Evolutionary conservation across 2,329 filamentous ascomycete species (phyloP), one percentile per base, ranked within the genome.

Genomic region (Paecilomyces sp.): DNA sequence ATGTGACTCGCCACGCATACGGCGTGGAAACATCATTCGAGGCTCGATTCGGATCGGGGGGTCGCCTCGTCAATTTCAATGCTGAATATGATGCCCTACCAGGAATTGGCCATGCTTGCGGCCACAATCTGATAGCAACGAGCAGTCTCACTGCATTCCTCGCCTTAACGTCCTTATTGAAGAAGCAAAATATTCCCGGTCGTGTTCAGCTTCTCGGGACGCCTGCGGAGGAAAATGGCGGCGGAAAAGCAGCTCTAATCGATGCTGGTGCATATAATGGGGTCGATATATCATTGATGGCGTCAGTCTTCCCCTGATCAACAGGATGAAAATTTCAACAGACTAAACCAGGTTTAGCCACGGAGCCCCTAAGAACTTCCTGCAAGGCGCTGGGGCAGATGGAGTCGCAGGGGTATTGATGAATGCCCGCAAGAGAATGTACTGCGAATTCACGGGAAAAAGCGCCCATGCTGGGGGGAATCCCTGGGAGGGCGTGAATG

Each of bases 401-500:
- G 22, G 22, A 22, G 22, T 22, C 22, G 22, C 22, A 22, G 22
- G 34, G 34, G 12, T 36, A 13, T 5, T 13, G 11, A 36, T 15
- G 12, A 15, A 36, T 36, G 34, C 34, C 12, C 12, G 34, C 34
- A 11, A 36, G 25, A 60, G 63, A 31, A 36, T 69, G 24, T 57
- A 56, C 22, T 67, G 74, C 12, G 70, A 70, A 61, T 78, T 79
- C 61, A 64, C 63, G 6, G 83, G 83, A 1, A 76, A 76, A 50
- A 77, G 79, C 56, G 80, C 82, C 0, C 82, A 84, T 64, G 81
- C 81, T 0, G 81, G 77, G 0, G 76, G 77, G 4, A 76, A 69
- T 11, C 82, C 81, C 0, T 84, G 81, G 81, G 70, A 80, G 8
- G 82, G 82, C 0, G 76, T 79, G 63, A 84, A 84, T 63, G 82